Base-by-base conservation (phyloP, 805 yeast species). In the Metschnikowia chrysomelidarum region DNA sequence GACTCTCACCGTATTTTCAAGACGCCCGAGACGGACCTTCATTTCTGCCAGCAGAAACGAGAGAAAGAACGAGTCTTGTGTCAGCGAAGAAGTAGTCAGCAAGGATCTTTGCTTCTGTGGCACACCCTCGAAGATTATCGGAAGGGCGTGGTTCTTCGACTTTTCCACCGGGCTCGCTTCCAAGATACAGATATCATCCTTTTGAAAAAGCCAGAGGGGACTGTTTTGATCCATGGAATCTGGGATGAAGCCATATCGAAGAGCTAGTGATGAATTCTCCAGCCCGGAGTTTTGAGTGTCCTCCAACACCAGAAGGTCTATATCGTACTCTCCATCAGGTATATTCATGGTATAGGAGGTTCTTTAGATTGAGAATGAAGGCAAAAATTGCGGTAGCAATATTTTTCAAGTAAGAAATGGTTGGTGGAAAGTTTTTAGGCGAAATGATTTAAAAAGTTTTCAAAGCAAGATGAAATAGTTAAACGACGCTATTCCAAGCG, bases 251-350 rank as follows among this genome's bases (percentile, higher is more conserved):
- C 71, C 71, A 40, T 67, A 67, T 19, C 72, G 53, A 18, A 67
- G 49, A 4, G 51, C 49, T 20, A 47, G 34, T 24, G 48, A 37
- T 7, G 38, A 21, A n/a, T 35, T 6, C 5, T 26, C 32, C 16
- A 10, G 24, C 4, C 19, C 41, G 5, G 24, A 13, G 5, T 23
- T 27, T 9, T 19, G 7, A 14, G 27, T 22, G 10, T 37, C 45
- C 19, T 38, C 35, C 12, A 60, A 46, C n/a, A 43, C 52, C 32
- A 60, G 50, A 28, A 65, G 44, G 38, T 67, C 72, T 24, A 67
- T 57, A 18, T 63, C 71, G 47, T 67, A 67, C 43, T 67, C 73
- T 12, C 73, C 73, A 48, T 67, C 71, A 12, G 64, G 54, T 24
- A 61, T 41, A n/a, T 51, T 46, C 66, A 60, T 60, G 13, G 23